phyloP scores from a whole-genome alignment of 176 grass and related monocot species.

The Musa troglodytarum region DNA sequence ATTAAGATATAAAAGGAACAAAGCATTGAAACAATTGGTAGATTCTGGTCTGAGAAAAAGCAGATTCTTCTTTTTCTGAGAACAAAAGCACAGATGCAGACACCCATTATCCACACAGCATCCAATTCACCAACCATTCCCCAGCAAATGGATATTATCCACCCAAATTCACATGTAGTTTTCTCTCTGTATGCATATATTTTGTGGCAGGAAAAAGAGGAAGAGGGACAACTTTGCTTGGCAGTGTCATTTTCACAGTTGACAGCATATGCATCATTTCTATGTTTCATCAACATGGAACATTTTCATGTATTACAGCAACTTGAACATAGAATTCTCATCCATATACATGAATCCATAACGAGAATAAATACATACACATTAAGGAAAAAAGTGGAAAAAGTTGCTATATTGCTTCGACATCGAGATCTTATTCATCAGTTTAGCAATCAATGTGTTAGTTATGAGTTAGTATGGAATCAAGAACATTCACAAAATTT shows the following conservation, averaged over 20 bases:
- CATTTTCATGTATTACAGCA: neutral
- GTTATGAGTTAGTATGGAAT: neutral
- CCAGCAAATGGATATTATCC: neutral
- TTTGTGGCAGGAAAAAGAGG: neutral
- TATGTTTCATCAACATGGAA: neutral
- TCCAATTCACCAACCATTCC: neutral
- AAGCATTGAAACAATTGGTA: neutral
- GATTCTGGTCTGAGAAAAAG: neutral
- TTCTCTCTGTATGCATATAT: neutral
- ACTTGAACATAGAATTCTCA: neutral
- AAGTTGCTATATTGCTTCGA: neutral
- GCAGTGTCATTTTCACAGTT: neutral
- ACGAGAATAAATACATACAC: neutral
- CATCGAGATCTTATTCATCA: neutral
- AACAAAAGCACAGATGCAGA: neutral
- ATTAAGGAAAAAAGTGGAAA: neutral
- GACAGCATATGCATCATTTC: neutral
- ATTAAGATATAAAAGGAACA: too few relatives aligned
- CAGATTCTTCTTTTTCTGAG: constrained; percentile 2
- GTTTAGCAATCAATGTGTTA: neutral
- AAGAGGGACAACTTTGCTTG: neutral
- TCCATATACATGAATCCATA: neutral
- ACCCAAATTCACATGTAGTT: neutral
- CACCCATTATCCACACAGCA: neutral
- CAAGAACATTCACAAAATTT: neutral